Evolutionary conservation across 2,329 filamentous ascomycete species (phyloP).

Genomic region (Neopestalotiopsis clavispora): DNA sequence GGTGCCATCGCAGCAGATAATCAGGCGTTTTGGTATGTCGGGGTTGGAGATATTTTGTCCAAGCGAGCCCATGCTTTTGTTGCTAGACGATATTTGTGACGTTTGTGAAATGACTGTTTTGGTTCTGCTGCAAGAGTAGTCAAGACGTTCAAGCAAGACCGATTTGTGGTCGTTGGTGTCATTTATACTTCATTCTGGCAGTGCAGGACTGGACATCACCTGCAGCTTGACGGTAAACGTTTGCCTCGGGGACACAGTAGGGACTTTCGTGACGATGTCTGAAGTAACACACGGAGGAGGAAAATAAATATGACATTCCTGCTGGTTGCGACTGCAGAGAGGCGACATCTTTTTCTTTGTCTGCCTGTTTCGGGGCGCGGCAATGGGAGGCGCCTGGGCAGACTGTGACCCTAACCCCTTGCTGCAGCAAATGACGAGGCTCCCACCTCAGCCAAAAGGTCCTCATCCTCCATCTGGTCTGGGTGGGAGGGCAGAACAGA

Average conservation of each 20-base stretch:
- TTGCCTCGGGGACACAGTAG: background rate
- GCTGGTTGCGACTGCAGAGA: background rate
- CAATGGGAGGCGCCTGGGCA: background rate
- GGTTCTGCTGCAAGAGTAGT: background rate
- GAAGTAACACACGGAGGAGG: background rate
- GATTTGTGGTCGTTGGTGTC: background rate
- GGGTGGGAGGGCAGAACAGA: background rate
- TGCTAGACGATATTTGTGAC: background rate
- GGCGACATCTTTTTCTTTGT: background rate
- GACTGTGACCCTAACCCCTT: background rate
- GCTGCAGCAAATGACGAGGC: background rate
- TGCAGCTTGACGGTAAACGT: background rate
- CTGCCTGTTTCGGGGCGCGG: background rate
- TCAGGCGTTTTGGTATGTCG: constrained; percentile 15
- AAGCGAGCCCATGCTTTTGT: constrained; percentile 3
- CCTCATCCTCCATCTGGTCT: background rate
- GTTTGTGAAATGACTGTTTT: background rate
- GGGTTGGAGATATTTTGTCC: background rate
- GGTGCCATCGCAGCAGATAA: constrained; percentile 25
- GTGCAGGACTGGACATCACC: background rate
- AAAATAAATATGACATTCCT: background rate
- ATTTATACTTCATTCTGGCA: background rate
- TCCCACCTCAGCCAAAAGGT: background rate
- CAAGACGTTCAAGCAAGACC: background rate
- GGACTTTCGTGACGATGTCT: background rate